Conservation (phyloP, 352 stramenopile genomes). For the Blastocystis sp. region DNA sequence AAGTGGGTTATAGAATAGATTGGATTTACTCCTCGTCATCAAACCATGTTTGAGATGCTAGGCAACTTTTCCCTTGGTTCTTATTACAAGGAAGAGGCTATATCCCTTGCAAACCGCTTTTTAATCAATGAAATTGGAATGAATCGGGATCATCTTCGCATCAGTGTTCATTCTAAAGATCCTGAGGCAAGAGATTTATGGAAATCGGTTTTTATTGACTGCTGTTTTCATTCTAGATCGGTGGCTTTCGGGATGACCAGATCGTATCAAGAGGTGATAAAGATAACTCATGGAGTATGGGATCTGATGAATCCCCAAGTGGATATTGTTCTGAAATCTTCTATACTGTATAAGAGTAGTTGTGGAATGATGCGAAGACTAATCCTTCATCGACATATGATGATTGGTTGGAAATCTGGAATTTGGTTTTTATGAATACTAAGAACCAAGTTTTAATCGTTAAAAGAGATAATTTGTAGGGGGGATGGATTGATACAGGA, state of each 20-base stretch:
- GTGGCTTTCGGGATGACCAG: constrained; percentile 20
- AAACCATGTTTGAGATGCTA: constrained; percentile 98
- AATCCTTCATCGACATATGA: constrained; percentile 29
- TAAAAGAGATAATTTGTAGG: constrained; percentile 70
- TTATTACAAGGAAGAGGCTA: constrained; percentile 95
- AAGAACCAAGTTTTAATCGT: constrained; percentile 69
- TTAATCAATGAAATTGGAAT: constrained; percentile 84
- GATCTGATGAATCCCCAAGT: constrained; percentile 12
- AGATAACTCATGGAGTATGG: constrained; percentile 68
- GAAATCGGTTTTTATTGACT: not conserved
- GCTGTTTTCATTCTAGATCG: constrained; percentile 16
- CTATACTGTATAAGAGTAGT: not conserved
- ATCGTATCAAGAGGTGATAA: constrained; percentile 20
- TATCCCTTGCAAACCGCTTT: constrained; percentile 87
- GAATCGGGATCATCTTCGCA: constrained; percentile 74
- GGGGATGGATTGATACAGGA: constrained; percentile 87
- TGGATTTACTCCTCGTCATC: constrained; percentile 75
- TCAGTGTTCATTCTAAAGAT: constrained; percentile 77
- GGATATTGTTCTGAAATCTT: constrained; percentile 65
- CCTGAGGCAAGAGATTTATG: constrained; percentile 72
- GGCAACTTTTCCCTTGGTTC: constrained; percentile 95
- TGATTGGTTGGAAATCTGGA: constrained; percentile 84
- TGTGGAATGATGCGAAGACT: not conserved
- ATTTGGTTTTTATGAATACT: constrained; percentile 96
- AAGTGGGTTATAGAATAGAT: constrained; percentile 72